phyloP scores from a whole-genome alignment of 192 early-diverging fungal genomes.

The Coemansia sp. region DNA sequence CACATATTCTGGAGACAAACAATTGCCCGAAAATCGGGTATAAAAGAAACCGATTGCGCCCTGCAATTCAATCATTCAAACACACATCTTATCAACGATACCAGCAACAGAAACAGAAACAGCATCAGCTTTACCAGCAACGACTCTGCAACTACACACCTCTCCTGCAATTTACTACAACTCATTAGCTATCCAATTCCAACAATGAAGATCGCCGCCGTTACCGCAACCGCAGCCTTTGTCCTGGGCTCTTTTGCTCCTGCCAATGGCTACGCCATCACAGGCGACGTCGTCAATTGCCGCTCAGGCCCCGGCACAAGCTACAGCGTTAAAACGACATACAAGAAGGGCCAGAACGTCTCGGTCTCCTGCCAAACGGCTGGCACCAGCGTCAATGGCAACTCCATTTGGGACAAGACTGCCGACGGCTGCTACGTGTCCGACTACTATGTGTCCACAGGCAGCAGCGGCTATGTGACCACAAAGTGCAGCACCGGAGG shows the following conservation, averaged over 20 bases:
- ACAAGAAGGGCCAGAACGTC: conserved; percentile 22
- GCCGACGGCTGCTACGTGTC: conserved; percentile 47
- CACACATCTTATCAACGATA: background rate
- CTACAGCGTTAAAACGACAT: conserved; percentile 22
- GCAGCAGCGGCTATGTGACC: conserved; percentile 24
- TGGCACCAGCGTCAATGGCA: conserved; percentile 31
- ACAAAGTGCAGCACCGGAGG: conserved; percentile 15
- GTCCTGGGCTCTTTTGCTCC: conserved; percentile 6
- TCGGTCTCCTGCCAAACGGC: conserved; percentile 31
- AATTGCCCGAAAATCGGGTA: background rate
- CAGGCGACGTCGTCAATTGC: conserved; percentile 20
- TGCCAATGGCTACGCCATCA: conserved; percentile 14
- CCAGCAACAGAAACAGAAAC: background rate
- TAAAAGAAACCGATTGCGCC: conserved; percentile 1
- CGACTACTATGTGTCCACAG: conserved; percentile 49
- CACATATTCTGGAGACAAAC: background rate
- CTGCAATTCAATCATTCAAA: background rate
- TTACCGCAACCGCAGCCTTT: conserved; percentile 10
- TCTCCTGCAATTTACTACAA: background rate
- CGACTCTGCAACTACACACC: background rate
- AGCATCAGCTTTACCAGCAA: background rate
- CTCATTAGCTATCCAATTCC: background rate
- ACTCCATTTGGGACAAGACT: conserved; percentile 50
- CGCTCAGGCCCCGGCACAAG: conserved; percentile 34
- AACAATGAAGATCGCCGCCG: conserved; percentile 20